Base-by-base conservation (phyloP, 169 alveolate genomes). In the Eimeria sp. region DNA sequence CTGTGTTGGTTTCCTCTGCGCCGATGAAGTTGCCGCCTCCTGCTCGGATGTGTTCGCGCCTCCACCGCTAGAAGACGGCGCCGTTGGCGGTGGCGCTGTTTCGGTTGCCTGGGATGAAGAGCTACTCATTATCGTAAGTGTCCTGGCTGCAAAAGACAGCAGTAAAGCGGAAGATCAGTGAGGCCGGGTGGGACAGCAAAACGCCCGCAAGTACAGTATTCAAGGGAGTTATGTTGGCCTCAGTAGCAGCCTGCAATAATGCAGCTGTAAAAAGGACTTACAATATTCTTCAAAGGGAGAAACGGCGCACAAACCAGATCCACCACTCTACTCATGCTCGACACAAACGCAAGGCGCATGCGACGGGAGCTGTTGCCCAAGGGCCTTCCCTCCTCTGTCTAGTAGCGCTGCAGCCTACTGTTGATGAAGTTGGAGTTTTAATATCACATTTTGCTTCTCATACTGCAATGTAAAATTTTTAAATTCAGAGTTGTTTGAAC, bases 1-100 rank as follows among this genome's bases (percentile, higher is more conserved):
- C 78, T 85, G 91, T 62, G 91, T 25, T 33, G 90, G 90, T 85
- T 85, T 85, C 68, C 91, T 23, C 49, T 23, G 80, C 33, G 91
- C 80, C 8, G 78, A 37, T 18, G 46, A 18, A 49, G 77, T 62
- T 56, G 90, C 56, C 64, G 74, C 90, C 43, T 82, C 58, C 18
- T 62, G 33, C 49, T 62, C 78, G 20, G 80, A 18, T 46, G 16
- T 18, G 60, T 49, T 40, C 30, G 74, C 46, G 40, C 80, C 91
- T 56, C 78, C 91, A 56, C 62, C 27, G 11, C 80, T 43, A 27
- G 68, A 62, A 20, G 91, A 60, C 54, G 90, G 54, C 11, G 80
- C 91, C 37, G 91, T 40, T 13, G 91, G 91, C 23, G 91, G 33
- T 9, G 80, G 40, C 9, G 78, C 62, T 20, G 91, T 40, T 64